These are phyloP conservation scores for Vishniacozyma victoriae DNA, from an alignment of 768 basidiomycete species.

Conservation along the genomic window DNA sequence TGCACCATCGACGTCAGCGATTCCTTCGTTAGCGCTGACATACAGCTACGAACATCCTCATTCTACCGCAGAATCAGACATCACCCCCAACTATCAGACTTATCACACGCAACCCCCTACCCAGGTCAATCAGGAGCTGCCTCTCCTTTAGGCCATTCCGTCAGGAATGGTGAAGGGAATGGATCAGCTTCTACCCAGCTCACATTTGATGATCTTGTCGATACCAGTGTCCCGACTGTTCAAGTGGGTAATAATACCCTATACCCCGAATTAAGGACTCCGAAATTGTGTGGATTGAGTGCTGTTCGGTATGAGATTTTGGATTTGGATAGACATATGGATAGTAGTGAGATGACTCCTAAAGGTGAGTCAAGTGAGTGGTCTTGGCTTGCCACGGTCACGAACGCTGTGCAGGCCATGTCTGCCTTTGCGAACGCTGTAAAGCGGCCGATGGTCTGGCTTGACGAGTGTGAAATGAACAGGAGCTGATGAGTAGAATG, in stretches of 20 bases:
- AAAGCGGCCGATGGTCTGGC: background rate
- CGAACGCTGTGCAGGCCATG: too few relatives aligned
- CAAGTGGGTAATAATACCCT: constrained; percentile 20
- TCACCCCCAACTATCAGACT: constrained; percentile 29
- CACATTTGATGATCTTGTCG: too few relatives aligned
- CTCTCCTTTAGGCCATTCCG: background rate
- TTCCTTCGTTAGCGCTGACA: too few relatives aligned
- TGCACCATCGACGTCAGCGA: too few relatives aligned
- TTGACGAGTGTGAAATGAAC: too few relatives aligned
- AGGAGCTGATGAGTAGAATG: constrained; percentile 21
- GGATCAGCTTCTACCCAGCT: too few relatives aligned
- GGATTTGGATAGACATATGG: constrained; percentile 38
- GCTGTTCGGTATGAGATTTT: constrained; percentile 34
- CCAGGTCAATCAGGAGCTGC: background rate
- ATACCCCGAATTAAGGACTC: constrained; percentile 30
- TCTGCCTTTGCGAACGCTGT: background rate
- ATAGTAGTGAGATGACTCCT: constrained; percentile 41
- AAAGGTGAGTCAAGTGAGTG: constrained; percentile 29
- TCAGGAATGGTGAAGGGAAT: too few relatives aligned
- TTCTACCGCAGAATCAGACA: constrained; percentile 38
- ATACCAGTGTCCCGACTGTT: constrained; percentile 8
- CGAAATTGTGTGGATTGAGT: constrained; percentile 19
- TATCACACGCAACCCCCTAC: constrained; percentile 1
- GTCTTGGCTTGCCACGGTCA: too few relatives aligned
- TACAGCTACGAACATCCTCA: constrained; percentile 29